Conservation (phyloP, 306 rosid species). For the Luffa acutangula region DNA sequence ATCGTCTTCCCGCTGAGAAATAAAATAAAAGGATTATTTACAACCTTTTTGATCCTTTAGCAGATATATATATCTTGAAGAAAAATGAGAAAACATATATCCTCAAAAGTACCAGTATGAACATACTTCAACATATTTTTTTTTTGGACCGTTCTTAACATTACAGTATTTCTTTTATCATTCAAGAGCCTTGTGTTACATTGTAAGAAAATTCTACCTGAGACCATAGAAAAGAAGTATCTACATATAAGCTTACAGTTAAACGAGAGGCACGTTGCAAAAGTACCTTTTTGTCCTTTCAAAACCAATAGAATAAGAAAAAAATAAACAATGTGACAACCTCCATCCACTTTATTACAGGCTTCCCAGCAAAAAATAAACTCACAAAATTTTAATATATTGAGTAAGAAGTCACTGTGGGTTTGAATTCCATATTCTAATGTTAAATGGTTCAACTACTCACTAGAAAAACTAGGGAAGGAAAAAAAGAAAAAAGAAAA, state of each 20-base stretch:
- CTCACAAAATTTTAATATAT: background rate
- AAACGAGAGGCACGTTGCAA: too few species aligned
- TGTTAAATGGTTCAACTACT: background rate
- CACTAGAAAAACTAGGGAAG: background rate
- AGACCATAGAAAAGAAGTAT: too few species aligned
- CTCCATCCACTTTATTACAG: constrained; percentile 67
- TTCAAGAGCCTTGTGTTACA: too few species aligned
- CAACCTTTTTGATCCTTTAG: background rate
- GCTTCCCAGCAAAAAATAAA: constrained; percentile 71
- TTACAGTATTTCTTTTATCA: too few species aligned
- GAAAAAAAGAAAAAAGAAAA: background rate
- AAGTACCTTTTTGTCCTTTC: too few species aligned
- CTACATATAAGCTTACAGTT: too few species aligned
- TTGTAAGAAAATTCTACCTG: too few species aligned
- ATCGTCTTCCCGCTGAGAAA: constrained; percentile 75
- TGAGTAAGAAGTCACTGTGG: background rate
- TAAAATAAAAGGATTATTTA: constrained; percentile 1
- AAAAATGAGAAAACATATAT: background rate
- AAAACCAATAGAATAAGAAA: background rate
- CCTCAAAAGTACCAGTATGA: too few species aligned
- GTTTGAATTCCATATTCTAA: background rate
- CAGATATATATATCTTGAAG: background rate
- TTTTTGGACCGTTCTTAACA: too few species aligned
- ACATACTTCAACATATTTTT: too few species aligned
- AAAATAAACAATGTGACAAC: constrained; percentile 24